phyloP scores from a whole-genome alignment of 495 filamentous ascomycete species.

The Coniosporium apollinis region DNA sequence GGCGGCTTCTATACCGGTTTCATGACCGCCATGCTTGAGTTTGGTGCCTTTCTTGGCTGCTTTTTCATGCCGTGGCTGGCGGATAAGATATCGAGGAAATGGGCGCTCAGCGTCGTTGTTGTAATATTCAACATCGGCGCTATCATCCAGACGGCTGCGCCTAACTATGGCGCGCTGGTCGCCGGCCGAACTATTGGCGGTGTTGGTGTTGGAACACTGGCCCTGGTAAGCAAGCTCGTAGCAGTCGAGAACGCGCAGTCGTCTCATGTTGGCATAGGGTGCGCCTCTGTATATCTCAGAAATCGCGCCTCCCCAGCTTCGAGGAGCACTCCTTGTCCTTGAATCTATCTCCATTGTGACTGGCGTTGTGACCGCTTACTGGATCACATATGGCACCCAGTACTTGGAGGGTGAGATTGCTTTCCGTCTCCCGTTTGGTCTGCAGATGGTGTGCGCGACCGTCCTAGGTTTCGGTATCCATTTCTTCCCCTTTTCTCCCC shows the following conservation, averaged over 20 bases:
- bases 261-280: constrained; percentile 1
- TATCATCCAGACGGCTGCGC: constrained; percentile 18
- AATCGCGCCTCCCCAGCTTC: constrained; percentile 2
- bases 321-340: constrained; percentile 3
- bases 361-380: constrained; percentile 5
- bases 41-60: constrained; percentile 18
- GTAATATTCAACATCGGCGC: constrained; percentile 18
- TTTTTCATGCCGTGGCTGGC: constrained; percentile 15
- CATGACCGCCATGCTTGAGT: constrained; percentile 12
- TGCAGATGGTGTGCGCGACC: constrained; percentile 2
- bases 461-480: constrained; percentile 1
- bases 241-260: not conserved
- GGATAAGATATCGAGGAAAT: constrained; percentile 18
- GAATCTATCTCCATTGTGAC: constrained; percentile 3
- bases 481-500: not conserved
- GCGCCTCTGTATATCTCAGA: constrained; percentile 8
- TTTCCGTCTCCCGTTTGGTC: not conserved
- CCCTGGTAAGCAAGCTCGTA: too few species aligned
- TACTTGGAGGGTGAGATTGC: constrained; percentile 2
- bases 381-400: constrained; percentile 8
- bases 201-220: constrained; percentile 20
- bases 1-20: not conserved
- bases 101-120: constrained; percentile 11
- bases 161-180: constrained; percentile 13
- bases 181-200: constrained; percentile 19